Evolutionary conservation across 805 yeast species (phyloP), one percentile per base, ranked within the genome.

Genomic region (Candida michaelii): DNA sequence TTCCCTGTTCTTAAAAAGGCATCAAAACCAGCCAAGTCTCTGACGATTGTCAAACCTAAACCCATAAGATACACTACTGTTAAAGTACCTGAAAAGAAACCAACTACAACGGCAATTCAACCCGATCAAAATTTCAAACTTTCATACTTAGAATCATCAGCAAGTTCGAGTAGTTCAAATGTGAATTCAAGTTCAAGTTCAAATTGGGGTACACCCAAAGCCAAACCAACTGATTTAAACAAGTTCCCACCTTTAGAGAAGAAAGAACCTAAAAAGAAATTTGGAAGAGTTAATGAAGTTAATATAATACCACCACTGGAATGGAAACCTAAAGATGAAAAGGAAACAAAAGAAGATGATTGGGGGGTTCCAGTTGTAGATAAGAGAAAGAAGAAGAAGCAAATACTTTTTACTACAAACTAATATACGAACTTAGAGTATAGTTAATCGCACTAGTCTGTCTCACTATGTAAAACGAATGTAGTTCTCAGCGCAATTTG

Each of bases 281-380:
- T 77, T 41, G 87, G 89, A 2, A 70, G 85, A 30, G 86, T 84
- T 3, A 80, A 79, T 36, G 79, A 82, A 3, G 47, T 49, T 3
- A 19, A 45, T 4, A 53, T 54, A 12, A 23, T 39, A 8, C 45
- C 52, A 17, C 50, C 58, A 2, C 33, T 38, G 24, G 45, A 48
- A 29, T 60, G 65, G 65, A 18, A 25, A 3, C 34, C 39, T 1
- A 31, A 34, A 10, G 18, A 3, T 2, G 30, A 34, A 13, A 8
- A 5, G 13, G 29, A 14, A 13, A 12, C 35, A 23, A 9, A 3
- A 3, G n/a, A 9, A 5, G 36, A 42, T 12, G 47, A 48, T 34
- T 45, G 42, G 43, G 49, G 47, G 3, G 41, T 49, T 2, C 48
- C 49, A 10, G 39, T 48, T 3, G 33, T 34, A 6, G 47, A 45